phyloP scores from a whole-genome alignment of 2,329 filamentous ascomycete genomes.

The Coccinonectria pachysandricola region DNA sequence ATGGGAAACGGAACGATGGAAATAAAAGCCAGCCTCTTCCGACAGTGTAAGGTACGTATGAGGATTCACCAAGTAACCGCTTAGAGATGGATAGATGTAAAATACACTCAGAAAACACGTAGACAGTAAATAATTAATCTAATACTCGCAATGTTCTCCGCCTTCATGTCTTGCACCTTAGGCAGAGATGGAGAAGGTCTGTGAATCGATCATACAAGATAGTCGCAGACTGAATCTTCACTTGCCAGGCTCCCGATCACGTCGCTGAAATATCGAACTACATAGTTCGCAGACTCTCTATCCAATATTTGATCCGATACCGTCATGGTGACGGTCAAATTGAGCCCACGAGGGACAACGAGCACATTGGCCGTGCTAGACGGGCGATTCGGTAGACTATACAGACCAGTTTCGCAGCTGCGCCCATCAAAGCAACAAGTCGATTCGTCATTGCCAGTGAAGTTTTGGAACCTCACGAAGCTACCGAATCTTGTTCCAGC shows the following conservation, averaged over 20 bases:
- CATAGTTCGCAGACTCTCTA: constrained; percentile 1
- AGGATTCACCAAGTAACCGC: too few species aligned
- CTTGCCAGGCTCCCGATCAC: constrained; percentile 1
- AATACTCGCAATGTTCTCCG: too few species aligned
- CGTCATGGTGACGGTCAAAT: constrained; percentile 1
- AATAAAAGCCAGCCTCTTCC: too few species aligned
- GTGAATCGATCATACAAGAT: constrained; percentile 1
- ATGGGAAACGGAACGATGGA: too few species aligned
- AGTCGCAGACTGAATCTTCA: constrained; percentile 1
- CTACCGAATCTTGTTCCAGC: constrained; percentile 1
- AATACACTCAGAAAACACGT: too few species aligned
- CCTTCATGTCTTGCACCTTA: too few species aligned
- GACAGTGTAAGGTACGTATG: too few species aligned
- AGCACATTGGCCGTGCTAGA: constrained; percentile 2
- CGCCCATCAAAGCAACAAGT: constrained; percentile 1
- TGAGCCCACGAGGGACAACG: constrained; percentile 1
- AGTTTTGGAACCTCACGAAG: constrained; percentile 2
- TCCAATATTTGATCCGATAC: constrained; percentile 1
- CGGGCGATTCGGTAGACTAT: constrained; percentile 1
- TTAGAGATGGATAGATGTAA: too few species aligned
- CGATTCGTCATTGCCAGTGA: constrained; percentile 1
- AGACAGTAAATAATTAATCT: too few species aligned
- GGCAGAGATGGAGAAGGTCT: not conserved
- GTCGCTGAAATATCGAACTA: constrained; percentile 1
- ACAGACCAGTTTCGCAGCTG: constrained; percentile 1